phyloP scores from a whole-genome alignment of 768 basidiomycete genomes.

The Mycena maculata region DNA sequence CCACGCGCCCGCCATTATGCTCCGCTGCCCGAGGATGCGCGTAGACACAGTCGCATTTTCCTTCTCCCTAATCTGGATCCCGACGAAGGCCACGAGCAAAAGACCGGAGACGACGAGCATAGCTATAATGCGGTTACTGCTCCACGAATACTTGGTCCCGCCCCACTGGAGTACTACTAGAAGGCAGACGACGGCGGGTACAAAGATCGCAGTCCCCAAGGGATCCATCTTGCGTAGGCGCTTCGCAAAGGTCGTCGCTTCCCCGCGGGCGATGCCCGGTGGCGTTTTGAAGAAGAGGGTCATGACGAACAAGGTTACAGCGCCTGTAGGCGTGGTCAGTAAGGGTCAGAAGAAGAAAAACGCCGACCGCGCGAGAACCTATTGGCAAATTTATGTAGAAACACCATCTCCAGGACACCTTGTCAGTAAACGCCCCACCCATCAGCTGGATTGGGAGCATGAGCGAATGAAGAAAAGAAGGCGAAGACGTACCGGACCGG shows the following conservation, averaged over 20 bases:
- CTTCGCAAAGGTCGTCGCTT: background rate
- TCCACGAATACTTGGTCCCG: slow-evolving; percentile 57
- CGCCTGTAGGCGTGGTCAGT: slow-evolving; percentile 17
- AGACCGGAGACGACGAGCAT: slow-evolving; percentile 25
- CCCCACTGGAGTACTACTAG: slow-evolving; percentile 57
- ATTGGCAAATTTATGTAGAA: too few relatives aligned
- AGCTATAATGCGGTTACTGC: slow-evolving; percentile 32
- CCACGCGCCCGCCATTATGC: slow-evolving; percentile 22
- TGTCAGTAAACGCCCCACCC: slow-evolving; percentile 43
- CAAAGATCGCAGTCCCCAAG: slow-evolving; percentile 29
- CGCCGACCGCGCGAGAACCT: too few relatives aligned
- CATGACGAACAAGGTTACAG: slow-evolving; percentile 24
- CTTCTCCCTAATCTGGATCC: slow-evolving; percentile 23
- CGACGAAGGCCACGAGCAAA: slow-evolving; percentile 25
- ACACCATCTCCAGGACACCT: slow-evolving; percentile 28
- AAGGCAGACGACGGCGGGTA: slow-evolving; percentile 29
- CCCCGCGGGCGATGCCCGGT: background rate
- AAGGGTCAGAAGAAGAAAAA: too few relatives aligned
- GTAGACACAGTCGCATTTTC: slow-evolving; percentile 31
- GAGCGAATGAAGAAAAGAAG: too few relatives aligned
- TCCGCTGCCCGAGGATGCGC: slow-evolving; percentile 25
- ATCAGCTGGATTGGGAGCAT: too few relatives aligned
- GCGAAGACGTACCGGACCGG: slow-evolving; percentile 36
- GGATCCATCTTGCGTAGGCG: slow-evolving; percentile 32
- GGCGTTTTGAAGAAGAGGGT: slow-evolving; percentile 36